Evolutionary conservation across 2,329 filamentous ascomycete species (phyloP).

Genomic region (Neofusicoccum laricinum): DNA sequence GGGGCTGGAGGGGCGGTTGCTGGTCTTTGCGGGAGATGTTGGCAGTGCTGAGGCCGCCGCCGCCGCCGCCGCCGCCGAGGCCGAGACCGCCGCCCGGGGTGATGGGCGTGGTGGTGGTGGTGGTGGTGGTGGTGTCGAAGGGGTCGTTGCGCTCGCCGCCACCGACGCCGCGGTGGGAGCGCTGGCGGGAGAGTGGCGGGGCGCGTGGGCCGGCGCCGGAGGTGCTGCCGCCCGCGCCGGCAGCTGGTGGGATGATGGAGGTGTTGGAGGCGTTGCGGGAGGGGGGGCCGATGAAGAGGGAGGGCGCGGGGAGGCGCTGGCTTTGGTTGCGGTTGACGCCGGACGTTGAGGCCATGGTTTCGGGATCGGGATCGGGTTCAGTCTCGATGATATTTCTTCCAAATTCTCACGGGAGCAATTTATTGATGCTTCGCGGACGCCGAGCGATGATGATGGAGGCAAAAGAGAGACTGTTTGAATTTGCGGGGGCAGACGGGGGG

Average conservation of each 20-base stretch:
- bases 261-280: slow-evolving; percentile 67
- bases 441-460: not conserved
- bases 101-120: slow-evolving; percentile 15
- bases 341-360: not conserved
- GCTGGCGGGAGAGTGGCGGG: slow-evolving; percentile 30
- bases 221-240: slow-evolving; percentile 28
- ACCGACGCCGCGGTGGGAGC: slow-evolving; percentile 32
- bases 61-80: not conserved
- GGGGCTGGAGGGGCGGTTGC: too few species aligned
- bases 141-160: slow-evolving; percentile 18
- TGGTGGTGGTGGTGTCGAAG: not conserved
- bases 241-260: slow-evolving; percentile 40
- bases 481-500: not conserved
- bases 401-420: not conserved
- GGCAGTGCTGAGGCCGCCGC: not conserved
- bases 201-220: slow-evolving; percentile 21
- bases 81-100: not conserved
- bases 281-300: slow-evolving; percentile 76
- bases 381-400: too few species aligned
- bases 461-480: not conserved
- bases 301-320: slow-evolving; percentile 63
- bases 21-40: too few species aligned
- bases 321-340: slow-evolving; percentile 6
- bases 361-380: too few species aligned
- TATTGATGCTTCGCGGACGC: not conserved